phyloP scores from a whole-genome alignment of 2,329 filamentous ascomycete genomes.

The Chrysosporium keratinophilum region DNA sequence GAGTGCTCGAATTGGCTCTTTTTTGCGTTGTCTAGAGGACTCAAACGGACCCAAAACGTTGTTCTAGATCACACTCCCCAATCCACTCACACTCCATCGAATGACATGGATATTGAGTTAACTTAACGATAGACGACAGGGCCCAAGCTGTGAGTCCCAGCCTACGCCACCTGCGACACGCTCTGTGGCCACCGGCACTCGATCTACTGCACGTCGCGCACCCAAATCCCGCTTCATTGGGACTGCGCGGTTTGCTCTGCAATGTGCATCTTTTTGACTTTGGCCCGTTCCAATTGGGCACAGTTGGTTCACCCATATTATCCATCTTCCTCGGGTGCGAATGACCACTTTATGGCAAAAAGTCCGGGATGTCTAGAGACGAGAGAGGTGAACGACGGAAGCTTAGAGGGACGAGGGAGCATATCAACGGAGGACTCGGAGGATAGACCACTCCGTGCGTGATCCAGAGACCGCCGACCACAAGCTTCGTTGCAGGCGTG shows the following conservation, averaged over 20 bases:
- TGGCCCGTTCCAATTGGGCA: background rate
- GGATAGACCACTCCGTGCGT: background rate
- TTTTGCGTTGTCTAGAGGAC: background rate
- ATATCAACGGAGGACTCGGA: background rate
- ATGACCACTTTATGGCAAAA: background rate
- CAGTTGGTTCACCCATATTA: background rate
- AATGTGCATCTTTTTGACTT: background rate
- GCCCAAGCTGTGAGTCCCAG: background rate
- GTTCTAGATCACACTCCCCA: background rate
- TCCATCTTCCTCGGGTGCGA: background rate
- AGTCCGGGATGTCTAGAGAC: no score
- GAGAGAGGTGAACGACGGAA: no score
- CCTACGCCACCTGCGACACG: background rate
- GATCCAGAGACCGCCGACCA: no score
- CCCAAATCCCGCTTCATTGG: constrained; percentile 7
- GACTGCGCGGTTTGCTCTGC: background rate
- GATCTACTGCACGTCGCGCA: constrained; percentile 8
- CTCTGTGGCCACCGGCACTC: background rate
- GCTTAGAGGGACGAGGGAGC: background rate
- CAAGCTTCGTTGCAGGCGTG: background rate
- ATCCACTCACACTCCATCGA: background rate
- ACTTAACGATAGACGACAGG: background rate
- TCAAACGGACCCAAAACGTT: background rate
- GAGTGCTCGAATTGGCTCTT: background rate
- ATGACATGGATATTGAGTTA: background rate